Evolutionary conservation across 2,329 filamentous ascomycete genomes (phyloP).

Genomic region (Dactylellina cionopaga): DNA sequence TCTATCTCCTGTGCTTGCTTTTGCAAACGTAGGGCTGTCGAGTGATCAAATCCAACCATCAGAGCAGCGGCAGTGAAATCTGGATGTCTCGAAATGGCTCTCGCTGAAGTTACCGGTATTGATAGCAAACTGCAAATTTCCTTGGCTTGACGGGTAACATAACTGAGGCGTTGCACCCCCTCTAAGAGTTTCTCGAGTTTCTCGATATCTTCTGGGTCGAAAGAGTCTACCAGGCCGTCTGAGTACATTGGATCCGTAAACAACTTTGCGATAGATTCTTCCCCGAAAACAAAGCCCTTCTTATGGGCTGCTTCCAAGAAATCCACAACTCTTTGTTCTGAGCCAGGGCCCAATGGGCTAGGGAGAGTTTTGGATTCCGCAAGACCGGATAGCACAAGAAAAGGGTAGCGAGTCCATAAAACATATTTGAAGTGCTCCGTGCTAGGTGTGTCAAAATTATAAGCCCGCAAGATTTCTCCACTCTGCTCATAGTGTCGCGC

Average conservation of each 20-base stretch:
- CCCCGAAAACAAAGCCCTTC: background rate
- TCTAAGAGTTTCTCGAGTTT: background rate
- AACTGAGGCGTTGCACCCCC: slow-evolving; percentile 1
- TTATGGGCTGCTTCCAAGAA: background rate
- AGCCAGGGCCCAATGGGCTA: background rate
- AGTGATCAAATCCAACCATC: background rate
- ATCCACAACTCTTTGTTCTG: background rate
- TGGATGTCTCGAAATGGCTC: background rate
- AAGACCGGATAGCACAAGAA: background rate
- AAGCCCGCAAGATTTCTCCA: no score
- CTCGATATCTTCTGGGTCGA: background rate
- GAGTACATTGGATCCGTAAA: background rate
- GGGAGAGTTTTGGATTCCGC: background rate
- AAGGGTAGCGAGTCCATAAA: no score
- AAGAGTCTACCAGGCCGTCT: background rate
- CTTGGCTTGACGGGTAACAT: background rate
- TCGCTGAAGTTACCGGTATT: background rate
- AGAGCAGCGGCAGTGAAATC: background rate
- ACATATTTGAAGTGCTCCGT: no score
- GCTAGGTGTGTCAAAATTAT: no score
- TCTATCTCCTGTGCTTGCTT: background rate
- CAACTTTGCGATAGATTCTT: background rate
- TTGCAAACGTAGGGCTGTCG: background rate
- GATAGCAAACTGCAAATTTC: background rate
- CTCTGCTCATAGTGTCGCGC: no score